These are phyloP conservation scores for Gloeopeniophorella convolvens DNA, from an alignment of 768 basidiomycete species.

Conservation along the genomic window DNA sequence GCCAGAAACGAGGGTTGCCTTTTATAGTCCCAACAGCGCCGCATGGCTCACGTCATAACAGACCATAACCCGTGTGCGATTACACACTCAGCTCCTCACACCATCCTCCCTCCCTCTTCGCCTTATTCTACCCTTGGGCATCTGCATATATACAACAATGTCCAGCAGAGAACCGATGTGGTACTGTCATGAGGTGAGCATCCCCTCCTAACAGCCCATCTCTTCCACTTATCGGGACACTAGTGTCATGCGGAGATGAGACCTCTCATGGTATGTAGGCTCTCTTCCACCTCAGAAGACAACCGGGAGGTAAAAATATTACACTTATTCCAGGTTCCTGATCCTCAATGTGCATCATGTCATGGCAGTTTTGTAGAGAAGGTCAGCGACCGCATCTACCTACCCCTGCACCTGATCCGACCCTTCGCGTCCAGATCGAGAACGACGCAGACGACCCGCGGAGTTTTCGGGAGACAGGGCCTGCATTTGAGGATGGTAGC, in stretches of 20 bases:
- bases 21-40: too few species aligned
- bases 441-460: slow-evolving; percentile 72
- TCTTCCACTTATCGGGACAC: slow-evolving; percentile 6
- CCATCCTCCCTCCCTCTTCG: slow-evolving; percentile 18
- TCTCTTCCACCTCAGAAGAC: slow-evolving; percentile 14
- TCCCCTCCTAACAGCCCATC: background rate
- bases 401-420: background rate
- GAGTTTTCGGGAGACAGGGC: slow-evolving; percentile 40
- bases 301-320: background rate
- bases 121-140: slow-evolving; percentile 13
- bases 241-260: slow-evolving; percentile 88
- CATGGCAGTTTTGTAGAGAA: slow-evolving; percentile 78
- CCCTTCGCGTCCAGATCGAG: slow-evolving; percentile 49
- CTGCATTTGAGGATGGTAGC: slow-evolving; percentile 25
- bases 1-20: too few species aligned
- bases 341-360: slow-evolving; percentile 81
- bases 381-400: slow-evolving; percentile 32
- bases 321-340: slow-evolving; percentile 48
- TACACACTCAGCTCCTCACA: slow-evolving; percentile 1
- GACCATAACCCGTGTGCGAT: background rate
- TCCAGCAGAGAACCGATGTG: slow-evolving; percentile 68
- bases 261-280: slow-evolving; percentile 64
- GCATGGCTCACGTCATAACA: slow-evolving; percentile 8
- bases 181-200: slow-evolving; percentile 67
- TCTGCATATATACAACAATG: slow-evolving; percentile 34